A percentile compares a stretch with the other conserved stretches of the same genome.
Conservation (phyloP, 2,329 filamentous ascomycete species). For the Aspergillus fischeri region DNA sequence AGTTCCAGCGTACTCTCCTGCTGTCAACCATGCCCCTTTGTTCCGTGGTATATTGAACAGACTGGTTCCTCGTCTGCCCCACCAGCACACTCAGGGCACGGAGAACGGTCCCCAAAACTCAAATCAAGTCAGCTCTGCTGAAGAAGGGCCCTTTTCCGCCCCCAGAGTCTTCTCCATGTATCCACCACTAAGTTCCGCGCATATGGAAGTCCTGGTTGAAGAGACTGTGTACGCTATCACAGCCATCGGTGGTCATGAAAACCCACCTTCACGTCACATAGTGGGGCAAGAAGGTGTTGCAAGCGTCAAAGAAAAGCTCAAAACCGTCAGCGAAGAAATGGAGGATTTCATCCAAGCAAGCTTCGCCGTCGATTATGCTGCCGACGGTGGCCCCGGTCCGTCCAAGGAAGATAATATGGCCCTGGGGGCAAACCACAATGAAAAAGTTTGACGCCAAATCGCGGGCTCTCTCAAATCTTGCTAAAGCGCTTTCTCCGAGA, state of each 20-base stretch:
- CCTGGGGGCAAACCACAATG: constrained; percentile 12
- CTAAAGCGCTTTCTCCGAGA: background rate
- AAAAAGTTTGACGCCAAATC: constrained; percentile 7
- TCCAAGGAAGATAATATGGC: constrained; percentile 15
- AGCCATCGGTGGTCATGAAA: constrained; percentile 91
- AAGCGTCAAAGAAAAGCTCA: constrained; percentile 91
- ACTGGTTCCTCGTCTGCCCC: constrained; percentile 71
- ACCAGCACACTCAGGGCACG: constrained; percentile 26
- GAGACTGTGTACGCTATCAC: constrained; percentile 90
- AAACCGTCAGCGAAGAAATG: constrained; percentile 91
- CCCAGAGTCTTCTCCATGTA: constrained; percentile 62
- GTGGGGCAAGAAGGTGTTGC: constrained; percentile 84
- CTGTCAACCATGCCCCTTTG: constrained; percentile 70
- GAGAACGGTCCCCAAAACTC: constrained; percentile 13
- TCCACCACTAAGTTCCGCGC: constrained; percentile 63
- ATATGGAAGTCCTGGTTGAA: constrained; percentile 70
- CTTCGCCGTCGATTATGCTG: constrained; percentile 65
- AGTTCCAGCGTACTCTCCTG: constrained; percentile 60
- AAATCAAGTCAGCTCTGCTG: constrained; percentile 21
- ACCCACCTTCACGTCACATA: constrained; percentile 89
- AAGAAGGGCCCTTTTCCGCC: constrained; percentile 34
- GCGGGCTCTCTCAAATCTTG: background rate
- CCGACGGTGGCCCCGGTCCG: constrained; percentile 22
- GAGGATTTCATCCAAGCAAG: constrained; percentile 95
- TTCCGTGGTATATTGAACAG: constrained; percentile 78